phyloP scores from a whole-genome alignment of 2,329 filamentous ascomycete genomes.

The Didymella pinodella region DNA sequence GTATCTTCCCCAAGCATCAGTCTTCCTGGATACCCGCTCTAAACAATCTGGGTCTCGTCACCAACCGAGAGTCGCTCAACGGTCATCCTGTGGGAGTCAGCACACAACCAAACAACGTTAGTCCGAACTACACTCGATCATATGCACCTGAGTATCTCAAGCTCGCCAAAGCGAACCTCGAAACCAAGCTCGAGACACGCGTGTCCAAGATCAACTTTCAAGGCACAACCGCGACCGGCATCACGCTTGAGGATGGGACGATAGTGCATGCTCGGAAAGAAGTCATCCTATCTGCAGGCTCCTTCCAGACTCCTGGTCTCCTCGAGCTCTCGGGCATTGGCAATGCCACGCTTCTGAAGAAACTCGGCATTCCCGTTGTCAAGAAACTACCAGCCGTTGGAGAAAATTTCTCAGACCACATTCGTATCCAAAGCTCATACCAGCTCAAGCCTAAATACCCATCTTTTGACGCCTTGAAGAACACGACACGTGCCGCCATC shows the following conservation, averaged over 20 bases:
- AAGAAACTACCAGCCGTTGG: conserved; percentile 34
- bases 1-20: conserved; percentile 55
- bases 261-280: conserved; percentile 41
- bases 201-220: conserved; percentile 53
- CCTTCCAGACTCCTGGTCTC: conserved; percentile 37
- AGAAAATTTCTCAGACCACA: conserved; percentile 48
- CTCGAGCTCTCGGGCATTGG: conserved; percentile 41
- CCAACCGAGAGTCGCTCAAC: conserved; percentile 57
- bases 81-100: conserved; percentile 62
- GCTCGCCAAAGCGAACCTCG: conserved; percentile 55
- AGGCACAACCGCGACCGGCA: conserved; percentile 39
- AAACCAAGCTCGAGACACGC: conserved; percentile 48
- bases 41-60: conserved; percentile 54
- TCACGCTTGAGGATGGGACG: conserved; percentile 43
- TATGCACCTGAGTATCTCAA: conserved; percentile 59
- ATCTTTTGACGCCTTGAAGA: conserved; percentile 36
- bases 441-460: conserved; percentile 35
- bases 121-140: conserved; percentile 58
- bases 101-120: conserved; percentile 60
- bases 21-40: conserved; percentile 57
- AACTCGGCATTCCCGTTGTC: conserved; percentile 31
- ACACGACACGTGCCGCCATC: conserved; percentile 47
- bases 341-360: conserved; percentile 25
- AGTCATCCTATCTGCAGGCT: conserved; percentile 40
- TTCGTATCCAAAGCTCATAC: conserved; percentile 37